A percentile compares a stretch with the other conserved stretches of the same genome.
phyloP scores from a whole-genome alignment of 306 rosid species.

The Fagus crenata region DNA sequence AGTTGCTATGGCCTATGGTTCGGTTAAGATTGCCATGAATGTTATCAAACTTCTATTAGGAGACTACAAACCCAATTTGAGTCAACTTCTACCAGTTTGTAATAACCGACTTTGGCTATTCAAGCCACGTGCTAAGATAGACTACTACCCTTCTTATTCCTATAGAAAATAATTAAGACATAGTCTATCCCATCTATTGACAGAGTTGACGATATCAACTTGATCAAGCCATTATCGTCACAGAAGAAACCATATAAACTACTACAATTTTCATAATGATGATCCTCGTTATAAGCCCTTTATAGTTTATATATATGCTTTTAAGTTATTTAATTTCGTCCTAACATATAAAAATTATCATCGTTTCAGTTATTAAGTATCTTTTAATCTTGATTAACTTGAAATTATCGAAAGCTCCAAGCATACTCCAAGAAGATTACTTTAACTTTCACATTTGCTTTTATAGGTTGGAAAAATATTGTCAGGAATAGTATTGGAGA shows the following conservation, averaged over 20 bases:
- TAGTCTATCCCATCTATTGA: not conserved
- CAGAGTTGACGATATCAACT: not conserved
- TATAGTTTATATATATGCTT: not conserved
- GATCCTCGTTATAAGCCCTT: not conserved
- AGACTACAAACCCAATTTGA: too few relatives aligned
- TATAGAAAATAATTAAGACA: conserved; percentile 11
- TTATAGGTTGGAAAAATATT: too few relatives aligned
- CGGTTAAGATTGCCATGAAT: too few relatives aligned
- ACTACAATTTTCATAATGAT: not conserved
- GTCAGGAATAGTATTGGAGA: too few relatives aligned
- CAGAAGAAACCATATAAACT: not conserved
- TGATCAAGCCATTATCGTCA: not conserved
- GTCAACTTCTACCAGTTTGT: too few relatives aligned
- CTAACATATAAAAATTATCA: not conserved
- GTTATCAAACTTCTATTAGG: too few relatives aligned
- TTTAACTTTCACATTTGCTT: too few relatives aligned
- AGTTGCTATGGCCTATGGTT: too few relatives aligned
- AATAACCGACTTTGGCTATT: too few relatives aligned
- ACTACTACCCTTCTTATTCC: conserved; percentile 9
- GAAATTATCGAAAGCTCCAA: too few relatives aligned
- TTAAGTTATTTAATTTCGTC: not conserved
- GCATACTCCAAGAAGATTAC: too few relatives aligned
- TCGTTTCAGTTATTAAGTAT: not conserved
- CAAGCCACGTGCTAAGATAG: not conserved
- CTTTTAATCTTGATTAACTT: too few relatives aligned